Evolutionary conservation across 805 yeast species (phyloP).

Genomic region (Candida methanosorbosa): DNA sequence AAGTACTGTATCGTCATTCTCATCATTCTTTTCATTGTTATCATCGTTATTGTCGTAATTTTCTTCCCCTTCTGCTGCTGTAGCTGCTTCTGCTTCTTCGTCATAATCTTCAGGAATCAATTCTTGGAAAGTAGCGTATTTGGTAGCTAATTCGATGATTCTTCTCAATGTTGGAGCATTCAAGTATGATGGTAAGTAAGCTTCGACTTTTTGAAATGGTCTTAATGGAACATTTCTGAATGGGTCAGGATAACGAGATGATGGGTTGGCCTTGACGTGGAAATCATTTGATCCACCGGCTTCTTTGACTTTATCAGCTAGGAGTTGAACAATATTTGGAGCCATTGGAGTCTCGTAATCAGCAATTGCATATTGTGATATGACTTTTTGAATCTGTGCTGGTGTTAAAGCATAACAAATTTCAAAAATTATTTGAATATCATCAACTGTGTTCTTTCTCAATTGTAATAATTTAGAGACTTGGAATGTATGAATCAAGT

Average conservation of each 20-base stretch:
- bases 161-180: constrained; percentile 83
- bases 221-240: constrained; percentile 65
- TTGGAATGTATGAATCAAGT: constrained; percentile 81
- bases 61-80: not conserved
- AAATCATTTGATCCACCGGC: constrained; percentile 52
- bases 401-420: constrained; percentile 93
- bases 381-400: constrained; percentile 87
- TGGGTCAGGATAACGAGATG: constrained; percentile 77
- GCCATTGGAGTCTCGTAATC: constrained; percentile 93
- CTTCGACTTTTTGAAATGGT: constrained; percentile 75
- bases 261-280: constrained; percentile 60
- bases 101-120: constrained; percentile 10
- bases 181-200: constrained; percentile 92
- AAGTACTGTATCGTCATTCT: not conserved
- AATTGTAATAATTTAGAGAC: constrained; percentile 90
- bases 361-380: constrained; percentile 82
- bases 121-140: constrained; percentile 69
- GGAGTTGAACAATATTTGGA: constrained; percentile 67
- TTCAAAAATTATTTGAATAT: constrained; percentile 86
- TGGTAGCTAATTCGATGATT: constrained; percentile 80
- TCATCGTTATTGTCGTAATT: not conserved
- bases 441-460: constrained; percentile 81
- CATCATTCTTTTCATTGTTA: not conserved
- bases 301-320: constrained; percentile 70
- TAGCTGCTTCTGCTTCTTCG: not conserved